These are phyloP conservation scores for Fraxinus sp. DNA, from an alignment of 305 asterid species.

Conservation along the genomic window DNA sequence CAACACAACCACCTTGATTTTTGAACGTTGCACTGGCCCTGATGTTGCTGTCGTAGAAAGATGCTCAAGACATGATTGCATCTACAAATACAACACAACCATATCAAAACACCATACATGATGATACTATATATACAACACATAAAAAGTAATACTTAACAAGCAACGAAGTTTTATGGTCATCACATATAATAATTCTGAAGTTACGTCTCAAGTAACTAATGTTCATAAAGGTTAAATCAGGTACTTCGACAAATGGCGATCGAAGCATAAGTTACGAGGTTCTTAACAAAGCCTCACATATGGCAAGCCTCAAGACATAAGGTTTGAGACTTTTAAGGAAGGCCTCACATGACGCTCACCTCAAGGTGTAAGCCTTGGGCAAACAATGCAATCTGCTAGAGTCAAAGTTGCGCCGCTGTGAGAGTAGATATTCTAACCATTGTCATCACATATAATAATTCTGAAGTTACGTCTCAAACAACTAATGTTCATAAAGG, in stretches of 20 bases:
- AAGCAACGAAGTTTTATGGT: not conserved
- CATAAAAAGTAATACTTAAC: conserved; percentile 10
- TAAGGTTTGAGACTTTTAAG: not conserved
- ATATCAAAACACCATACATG: conserved; percentile 19
- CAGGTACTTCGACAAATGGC: not conserved
- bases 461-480: not conserved
- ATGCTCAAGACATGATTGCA: conserved; percentile 52
- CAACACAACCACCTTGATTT: conserved; percentile 62
- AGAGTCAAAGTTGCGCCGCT: not conserved
- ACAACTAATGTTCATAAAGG: not conserved
- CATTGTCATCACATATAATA: not conserved
- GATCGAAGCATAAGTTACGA: not conserved
- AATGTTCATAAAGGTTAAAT: not conserved
- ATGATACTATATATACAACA: not conserved
- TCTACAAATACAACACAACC: conserved; percentile 39
- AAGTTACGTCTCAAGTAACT: not conserved
- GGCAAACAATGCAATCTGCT: not conserved
- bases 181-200: not conserved
- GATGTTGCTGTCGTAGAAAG: conserved; percentile 45
- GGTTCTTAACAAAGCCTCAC: not conserved
- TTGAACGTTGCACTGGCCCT: conserved; percentile 55
- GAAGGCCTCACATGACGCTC: not conserved
- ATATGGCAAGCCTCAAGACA: not conserved
- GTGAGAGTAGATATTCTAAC: not conserved
- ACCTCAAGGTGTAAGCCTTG: not conserved